phyloP scores from a whole-genome alignment of 176 grass and related monocot genomes.

The Alloteropsis semialata region DNA sequence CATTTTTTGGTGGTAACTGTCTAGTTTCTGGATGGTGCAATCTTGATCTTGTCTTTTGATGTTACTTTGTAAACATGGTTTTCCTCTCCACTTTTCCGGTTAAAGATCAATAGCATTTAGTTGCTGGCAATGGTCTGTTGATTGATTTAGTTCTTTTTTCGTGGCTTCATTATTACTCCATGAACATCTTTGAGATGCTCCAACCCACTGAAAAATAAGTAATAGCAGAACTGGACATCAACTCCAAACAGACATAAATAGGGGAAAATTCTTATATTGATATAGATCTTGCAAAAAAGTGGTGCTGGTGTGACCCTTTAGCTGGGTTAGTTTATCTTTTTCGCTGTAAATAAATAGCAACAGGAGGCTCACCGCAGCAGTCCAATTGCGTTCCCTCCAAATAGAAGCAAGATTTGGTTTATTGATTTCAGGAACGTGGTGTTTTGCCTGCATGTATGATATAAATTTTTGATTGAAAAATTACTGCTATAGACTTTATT shows the following conservation, averaged over 20 bases:
- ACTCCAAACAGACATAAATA: background rate
- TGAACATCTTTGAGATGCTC: background rate
- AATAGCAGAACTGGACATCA: too few relatives aligned
- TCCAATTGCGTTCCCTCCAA: background rate
- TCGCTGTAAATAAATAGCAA: too few relatives aligned
- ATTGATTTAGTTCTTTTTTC: background rate
- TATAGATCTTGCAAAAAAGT: background rate
- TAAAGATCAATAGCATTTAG: background rate
- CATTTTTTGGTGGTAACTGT: background rate
- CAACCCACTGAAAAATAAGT: background rate
- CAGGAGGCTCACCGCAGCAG: too few relatives aligned
- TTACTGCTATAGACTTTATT: too few relatives aligned
- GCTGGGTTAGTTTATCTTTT: background rate
- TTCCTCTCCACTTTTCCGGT: background rate
- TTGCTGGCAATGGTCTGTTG: too few relatives aligned
- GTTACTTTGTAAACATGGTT: background rate
- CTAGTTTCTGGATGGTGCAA: background rate
- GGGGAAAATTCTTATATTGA: background rate
- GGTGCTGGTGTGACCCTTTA: too few relatives aligned
- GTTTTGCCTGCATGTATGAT: constrained; percentile 4
- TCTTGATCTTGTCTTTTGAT: background rate
- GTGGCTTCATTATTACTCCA: background rate
- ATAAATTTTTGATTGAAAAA: too few relatives aligned
- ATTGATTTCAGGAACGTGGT: too few relatives aligned
- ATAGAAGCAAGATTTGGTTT: background rate